A percentile compares a stretch with the other conserved stretches of the same genome.
These are phyloP conservation scores for Apiospora pterosperma DNA, from an alignment of 2,329 filamentous ascomycete species.

Conservation along the genomic window DNA sequence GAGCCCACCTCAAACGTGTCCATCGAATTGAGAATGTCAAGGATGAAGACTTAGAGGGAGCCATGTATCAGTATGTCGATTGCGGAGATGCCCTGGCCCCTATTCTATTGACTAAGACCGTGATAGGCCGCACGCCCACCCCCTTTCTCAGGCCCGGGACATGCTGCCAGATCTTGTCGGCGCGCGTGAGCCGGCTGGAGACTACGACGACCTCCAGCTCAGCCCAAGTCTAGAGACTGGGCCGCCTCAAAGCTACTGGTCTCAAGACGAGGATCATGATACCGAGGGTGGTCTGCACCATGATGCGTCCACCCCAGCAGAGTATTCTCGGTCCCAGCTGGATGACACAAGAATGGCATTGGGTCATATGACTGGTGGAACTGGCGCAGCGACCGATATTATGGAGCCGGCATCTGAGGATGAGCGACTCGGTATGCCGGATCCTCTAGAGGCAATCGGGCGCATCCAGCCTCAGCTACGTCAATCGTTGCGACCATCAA, in stretches of 20 bases:
- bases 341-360: background rate
- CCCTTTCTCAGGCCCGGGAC: constrained; percentile 4
- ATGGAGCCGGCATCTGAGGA: background rate
- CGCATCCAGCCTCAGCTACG: background rate
- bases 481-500: background rate
- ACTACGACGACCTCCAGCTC: constrained; percentile 8
- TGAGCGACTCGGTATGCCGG: background rate
- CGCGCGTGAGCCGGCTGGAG: constrained; percentile 5
- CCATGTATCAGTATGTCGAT: background rate
- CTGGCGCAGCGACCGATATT: background rate
- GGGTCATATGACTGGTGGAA: constrained; percentile 4
- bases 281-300: background rate
- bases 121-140: background rate
- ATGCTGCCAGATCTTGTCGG: constrained; percentile 8
- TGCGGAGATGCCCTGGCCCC: background rate
- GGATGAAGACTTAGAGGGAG: constrained; percentile 34
- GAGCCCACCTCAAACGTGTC: constrained; percentile 69
- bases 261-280: background rate
- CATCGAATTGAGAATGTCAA: constrained; percentile 44
- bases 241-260: constrained; percentile 8
- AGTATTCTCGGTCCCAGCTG: background rate
- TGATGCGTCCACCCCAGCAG: background rate
- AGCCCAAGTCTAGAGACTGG: constrained; percentile 6
- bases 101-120: background rate
- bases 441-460: background rate